Percentiles rank a stretch among this genome's conserved stretches.
Evolutionary conservation across 2,329 filamentous ascomycete species (phyloP).

Genomic region (Alternaria metachromatica): DNA sequence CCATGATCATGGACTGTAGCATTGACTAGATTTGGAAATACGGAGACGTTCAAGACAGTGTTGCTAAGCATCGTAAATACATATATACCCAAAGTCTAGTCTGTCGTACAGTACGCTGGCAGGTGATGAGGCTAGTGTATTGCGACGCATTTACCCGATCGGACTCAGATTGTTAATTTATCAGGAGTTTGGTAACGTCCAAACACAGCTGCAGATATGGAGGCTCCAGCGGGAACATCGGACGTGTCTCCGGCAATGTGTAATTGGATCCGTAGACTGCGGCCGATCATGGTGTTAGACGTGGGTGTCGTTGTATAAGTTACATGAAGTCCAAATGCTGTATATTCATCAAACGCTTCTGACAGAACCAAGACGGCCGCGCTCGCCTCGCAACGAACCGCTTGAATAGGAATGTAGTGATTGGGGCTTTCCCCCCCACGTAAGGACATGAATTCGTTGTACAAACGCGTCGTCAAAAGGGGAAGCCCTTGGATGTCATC

Average conservation of each 20-base stretch:
- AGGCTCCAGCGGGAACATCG: conserved; percentile 9
- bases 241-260: conserved; percentile 6
- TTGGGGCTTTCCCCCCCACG: background rate
- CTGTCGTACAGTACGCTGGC: background rate
- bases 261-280: background rate
- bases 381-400: too few relatives aligned
- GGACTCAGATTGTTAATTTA: conserved; percentile 26
- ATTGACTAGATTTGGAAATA: background rate
- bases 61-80: background rate
- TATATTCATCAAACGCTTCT: background rate
- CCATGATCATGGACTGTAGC: conserved; percentile 13
- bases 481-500: background rate
- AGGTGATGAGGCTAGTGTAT: conserved; percentile 12
- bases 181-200: background rate
- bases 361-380: too few relatives aligned
- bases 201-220: conserved; percentile 3
- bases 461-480: background rate
- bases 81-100: background rate
- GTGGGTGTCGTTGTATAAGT: background rate
- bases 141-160: conserved; percentile 27
- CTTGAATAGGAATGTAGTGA: background rate
- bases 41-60: background rate
- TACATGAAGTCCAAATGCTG: background rate
- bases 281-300: background rate
- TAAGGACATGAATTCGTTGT: background rate